These are phyloP conservation scores for Tulasnella sp. DNA, from an alignment of 768 basidiomycete species.

Conservation along the genomic window DNA sequence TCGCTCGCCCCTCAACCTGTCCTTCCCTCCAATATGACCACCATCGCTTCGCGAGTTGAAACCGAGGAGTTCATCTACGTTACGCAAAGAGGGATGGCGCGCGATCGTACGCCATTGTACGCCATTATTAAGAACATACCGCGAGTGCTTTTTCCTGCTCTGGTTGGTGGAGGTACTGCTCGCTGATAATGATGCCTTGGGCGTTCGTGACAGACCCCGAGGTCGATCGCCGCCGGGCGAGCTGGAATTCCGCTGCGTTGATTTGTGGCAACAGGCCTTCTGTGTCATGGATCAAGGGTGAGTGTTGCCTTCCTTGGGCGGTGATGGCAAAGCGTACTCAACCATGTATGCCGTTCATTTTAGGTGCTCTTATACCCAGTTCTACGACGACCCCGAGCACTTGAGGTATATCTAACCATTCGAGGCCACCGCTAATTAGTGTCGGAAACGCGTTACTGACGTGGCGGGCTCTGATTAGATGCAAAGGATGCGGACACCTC, in stretches of 20 bases:
- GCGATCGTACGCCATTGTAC: constrained; percentile 21
- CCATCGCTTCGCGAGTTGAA: not conserved
- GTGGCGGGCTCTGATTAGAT: not conserved
- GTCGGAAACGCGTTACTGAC: not conserved
- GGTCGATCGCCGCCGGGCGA: constrained; percentile 18
- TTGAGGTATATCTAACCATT: constrained; percentile 10
- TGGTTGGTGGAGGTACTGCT: not conserved
- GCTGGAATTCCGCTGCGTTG: constrained; percentile 22
- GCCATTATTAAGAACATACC: constrained; percentile 22
- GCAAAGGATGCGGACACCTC: constrained; percentile 21
- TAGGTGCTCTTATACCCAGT: constrained; percentile 25
- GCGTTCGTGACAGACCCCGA: constrained; percentile 4
- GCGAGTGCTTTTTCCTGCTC: constrained; percentile 6
- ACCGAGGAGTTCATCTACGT: constrained; percentile 22
- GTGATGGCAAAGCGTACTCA: not conserved
- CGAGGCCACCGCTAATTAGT: not conserved
- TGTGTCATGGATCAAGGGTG: constrained; percentile 20
- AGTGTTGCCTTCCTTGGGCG: not conserved
- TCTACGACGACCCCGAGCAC: constrained; percentile 24
- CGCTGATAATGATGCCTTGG: not conserved
- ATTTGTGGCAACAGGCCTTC: constrained; percentile 22
- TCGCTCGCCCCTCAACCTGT: not conserved
- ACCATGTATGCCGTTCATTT: not conserved
- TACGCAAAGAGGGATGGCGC: constrained; percentile 21
- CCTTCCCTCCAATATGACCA: constrained; percentile 7